A percentile compares a stretch with the other conserved stretches of the same genome.
phyloP scores from a whole-genome alignment of 1,139 yeast species.

The Blastobotrys indianensis region DNA sequence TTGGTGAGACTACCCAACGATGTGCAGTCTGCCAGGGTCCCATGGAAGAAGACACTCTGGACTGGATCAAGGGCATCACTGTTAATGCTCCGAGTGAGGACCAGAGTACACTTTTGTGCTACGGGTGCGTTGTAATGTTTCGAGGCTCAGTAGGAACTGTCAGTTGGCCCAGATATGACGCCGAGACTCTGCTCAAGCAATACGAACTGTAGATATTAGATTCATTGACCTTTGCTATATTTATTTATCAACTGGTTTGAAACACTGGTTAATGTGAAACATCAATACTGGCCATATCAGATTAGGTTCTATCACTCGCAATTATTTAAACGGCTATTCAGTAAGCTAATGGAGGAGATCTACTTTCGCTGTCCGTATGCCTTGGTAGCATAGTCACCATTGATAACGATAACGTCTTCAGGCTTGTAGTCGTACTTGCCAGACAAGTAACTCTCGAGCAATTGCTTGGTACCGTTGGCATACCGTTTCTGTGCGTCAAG shows the following conservation, averaged over 20 bases:
- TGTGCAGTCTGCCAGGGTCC: constrained; percentile 31
- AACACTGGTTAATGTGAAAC: too few relatives aligned
- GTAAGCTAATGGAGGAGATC: too few relatives aligned
- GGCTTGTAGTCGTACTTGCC: constrained; percentile 64
- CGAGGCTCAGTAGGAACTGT: constrained; percentile 19
- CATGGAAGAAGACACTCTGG: constrained; percentile 45
- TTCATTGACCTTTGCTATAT: background rate
- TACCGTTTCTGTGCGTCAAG: constrained; percentile 76
- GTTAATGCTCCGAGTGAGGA: constrained; percentile 47
- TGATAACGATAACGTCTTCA: constrained; percentile 63
- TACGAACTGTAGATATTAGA: constrained; percentile 12
- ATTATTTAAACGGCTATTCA: too few relatives aligned
- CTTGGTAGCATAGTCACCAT: constrained; percentile 69
- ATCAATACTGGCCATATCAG: too few relatives aligned
- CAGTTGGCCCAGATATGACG: constrained; percentile 21
- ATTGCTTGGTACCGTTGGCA: constrained; percentile 60
- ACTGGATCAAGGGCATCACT: constrained; percentile 72
- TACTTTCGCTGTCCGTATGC: constrained; percentile 48
- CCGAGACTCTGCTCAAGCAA: constrained; percentile 19
- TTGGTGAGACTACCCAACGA: constrained; percentile 11
- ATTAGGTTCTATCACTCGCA: too few relatives aligned
- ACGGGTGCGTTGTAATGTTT: constrained; percentile 69
- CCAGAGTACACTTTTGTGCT: constrained; percentile 44
- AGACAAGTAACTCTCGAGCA: constrained; percentile 57
- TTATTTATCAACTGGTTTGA: background rate